Percentiles rank a stretch among this genome's conserved stretches.
phyloP scores from a whole-genome alignment of 2,329 filamentous ascomycete species.

The Cercospora sp. region DNA sequence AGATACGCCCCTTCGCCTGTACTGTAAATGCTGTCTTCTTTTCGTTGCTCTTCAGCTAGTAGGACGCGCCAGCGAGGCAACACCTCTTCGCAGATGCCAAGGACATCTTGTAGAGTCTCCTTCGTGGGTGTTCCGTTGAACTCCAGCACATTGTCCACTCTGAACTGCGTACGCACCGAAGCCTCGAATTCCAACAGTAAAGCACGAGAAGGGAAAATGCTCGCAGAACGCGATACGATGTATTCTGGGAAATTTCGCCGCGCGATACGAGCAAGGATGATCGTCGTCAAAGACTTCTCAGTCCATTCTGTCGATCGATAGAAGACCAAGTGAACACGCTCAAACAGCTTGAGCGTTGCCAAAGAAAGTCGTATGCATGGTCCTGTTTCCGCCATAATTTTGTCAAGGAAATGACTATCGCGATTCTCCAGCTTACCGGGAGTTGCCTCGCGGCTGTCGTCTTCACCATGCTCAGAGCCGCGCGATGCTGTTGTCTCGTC shows the following conservation, averaged over 20 bases:
- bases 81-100: slow-evolving; percentile 71
- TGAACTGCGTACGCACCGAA: slow-evolving; percentile 76
- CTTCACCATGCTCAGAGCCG: slow-evolving; percentile 37
- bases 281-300: slow-evolving; percentile 91
- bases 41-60: slow-evolving; percentile 71
- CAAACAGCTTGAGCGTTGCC: slow-evolving; percentile 75
- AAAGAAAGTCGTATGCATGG: slow-evolving; percentile 80
- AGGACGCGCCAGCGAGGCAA: slow-evolving; percentile 79
- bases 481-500: slow-evolving; percentile 56
- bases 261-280: slow-evolving; percentile 89
- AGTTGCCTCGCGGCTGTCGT: slow-evolving; percentile 42
- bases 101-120: slow-evolving; percentile 65
- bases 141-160: slow-evolving; percentile 79
- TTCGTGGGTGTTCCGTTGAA: slow-evolving; percentile 70
- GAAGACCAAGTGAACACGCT: slow-evolving; percentile 92
- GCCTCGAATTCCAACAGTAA: slow-evolving; percentile 86
- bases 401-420: slow-evolving; percentile 72
- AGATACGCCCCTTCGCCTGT: slow-evolving; percentile 86
- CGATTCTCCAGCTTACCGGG: slow-evolving; percentile 58
- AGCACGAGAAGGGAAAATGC: slow-evolving; percentile 77
- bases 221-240: slow-evolving; percentile 83
- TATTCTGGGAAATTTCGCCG: slow-evolving; percentile 85
- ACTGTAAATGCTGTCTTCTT: slow-evolving; percentile 75
- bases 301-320: slow-evolving; percentile 97
- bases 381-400: slow-evolving; percentile 75